Evolutionary conservation across 805 yeast species (phyloP).

Genomic region (Myxozyma monticola): DNA sequence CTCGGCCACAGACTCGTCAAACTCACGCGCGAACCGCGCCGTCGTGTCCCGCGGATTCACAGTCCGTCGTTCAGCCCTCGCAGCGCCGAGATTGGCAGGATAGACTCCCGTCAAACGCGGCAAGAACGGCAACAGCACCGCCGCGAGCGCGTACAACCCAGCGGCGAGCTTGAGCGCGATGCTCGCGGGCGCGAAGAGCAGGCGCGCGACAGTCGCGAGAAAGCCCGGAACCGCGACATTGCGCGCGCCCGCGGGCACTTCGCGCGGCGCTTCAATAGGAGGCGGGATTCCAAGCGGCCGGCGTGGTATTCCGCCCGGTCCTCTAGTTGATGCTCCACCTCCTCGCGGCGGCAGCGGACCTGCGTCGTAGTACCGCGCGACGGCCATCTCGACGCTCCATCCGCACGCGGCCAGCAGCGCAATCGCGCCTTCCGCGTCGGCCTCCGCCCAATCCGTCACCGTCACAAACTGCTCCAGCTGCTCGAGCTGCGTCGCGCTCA

Average conservation of each 20-base stretch:
- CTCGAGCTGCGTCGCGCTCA: conserved; percentile 25
- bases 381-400: conserved; percentile 44
- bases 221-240: conserved; percentile 38
- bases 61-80: conserved; percentile 39
- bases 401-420: conserved; percentile 37
- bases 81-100: conserved; percentile 43
- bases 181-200: conserved; percentile 41
- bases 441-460: conserved; percentile 38
- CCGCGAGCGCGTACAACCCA: conserved; percentile 14
- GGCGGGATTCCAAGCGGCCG: too few species aligned
- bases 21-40: conserved; percentile 50
- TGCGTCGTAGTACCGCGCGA: conserved; percentile 28
- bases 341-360: conserved; percentile 29
- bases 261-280: conserved; percentile 36
- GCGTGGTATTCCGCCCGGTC: too few species aligned
- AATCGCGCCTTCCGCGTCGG: conserved; percentile 35
- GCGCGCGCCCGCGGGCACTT: conserved; percentile 17
- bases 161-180: conserved; percentile 35
- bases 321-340: too few species aligned
- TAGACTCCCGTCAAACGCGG: conserved; percentile 42
- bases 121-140: conserved; percentile 41
- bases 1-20: conserved; percentile 50
- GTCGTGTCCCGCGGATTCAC: conserved; percentile 54
- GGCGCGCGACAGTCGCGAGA: conserved; percentile 32
- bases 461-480: conserved; percentile 36